Conservation (phyloP, 1,284 basidiomycete species). For the Fomitopsis palustris region DNA sequence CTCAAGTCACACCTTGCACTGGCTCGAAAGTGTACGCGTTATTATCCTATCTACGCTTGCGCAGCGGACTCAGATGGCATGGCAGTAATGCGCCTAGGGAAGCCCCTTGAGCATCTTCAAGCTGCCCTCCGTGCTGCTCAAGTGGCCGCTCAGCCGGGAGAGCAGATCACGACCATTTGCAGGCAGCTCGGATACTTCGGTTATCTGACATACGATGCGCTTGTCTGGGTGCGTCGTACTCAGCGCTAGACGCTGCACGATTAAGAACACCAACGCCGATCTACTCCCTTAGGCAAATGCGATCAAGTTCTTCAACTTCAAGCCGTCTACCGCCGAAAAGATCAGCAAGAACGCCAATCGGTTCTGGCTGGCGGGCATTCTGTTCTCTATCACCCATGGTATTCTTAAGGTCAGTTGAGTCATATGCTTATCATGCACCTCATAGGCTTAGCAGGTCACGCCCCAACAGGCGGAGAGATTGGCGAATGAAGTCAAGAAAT, state of each 20-base stretch:
- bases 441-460: neutral
- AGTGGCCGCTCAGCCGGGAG: slow-evolving; percentile 54
- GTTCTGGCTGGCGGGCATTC: slow-evolving; percentile 90
- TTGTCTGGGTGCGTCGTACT: slow-evolving; percentile 67
- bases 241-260: neutral
- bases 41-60: neutral
- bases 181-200: slow-evolving; percentile 89
- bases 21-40: slow-evolving; percentile 71
- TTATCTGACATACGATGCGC: slow-evolving; percentile 81
- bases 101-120: slow-evolving; percentile 94
- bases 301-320: slow-evolving; percentile 67
- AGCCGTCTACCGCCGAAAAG: slow-evolving; percentile 61
- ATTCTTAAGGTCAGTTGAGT: slow-evolving; percentile 54
- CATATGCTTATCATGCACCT: neutral
- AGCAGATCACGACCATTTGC: slow-evolving; percentile 79
- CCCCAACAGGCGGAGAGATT: slow-evolving; percentile 52
- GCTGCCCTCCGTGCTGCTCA: slow-evolving; percentile 81
- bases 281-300: slow-evolving; percentile 49
- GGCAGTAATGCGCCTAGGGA: slow-evolving; percentile 88
- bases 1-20: slow-evolving; percentile 78
- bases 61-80: neutral
- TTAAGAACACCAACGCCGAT: neutral
- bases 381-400: slow-evolving; percentile 70
- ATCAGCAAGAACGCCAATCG: slow-evolving; percentile 76
- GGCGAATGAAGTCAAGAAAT: slow-evolving; percentile 52